These are phyloP conservation scores for Tuctoria greenei DNA, from an alignment of 176 grass and related monocot genomes.

Conservation along the genomic window DNA sequence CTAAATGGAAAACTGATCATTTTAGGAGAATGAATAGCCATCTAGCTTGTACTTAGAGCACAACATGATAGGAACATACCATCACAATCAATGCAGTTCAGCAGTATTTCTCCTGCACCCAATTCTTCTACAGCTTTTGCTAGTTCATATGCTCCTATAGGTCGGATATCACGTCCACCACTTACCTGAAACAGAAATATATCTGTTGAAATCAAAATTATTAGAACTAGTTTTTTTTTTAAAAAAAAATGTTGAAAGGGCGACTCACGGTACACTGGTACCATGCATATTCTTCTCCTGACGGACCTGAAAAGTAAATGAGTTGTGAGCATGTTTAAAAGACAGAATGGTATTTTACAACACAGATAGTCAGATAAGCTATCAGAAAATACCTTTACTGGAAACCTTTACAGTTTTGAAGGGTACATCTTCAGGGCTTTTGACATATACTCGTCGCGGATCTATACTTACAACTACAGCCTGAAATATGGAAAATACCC, in stretches of 20 bases:
- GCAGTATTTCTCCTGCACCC: constrained; percentile 90
- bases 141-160: constrained; percentile 94
- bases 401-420: constrained; percentile 75
- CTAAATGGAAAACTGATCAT: not conserved
- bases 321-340: constrained; percentile 32
- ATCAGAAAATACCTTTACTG: constrained; percentile 60
- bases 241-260: constrained; percentile 12
- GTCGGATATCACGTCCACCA: constrained; percentile 78
- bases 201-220: not conserved
- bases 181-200: constrained; percentile 58
- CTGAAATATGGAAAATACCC: constrained; percentile 47
- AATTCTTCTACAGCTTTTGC: constrained; percentile 94
- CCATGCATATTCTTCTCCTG: constrained; percentile 97
- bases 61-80: constrained; percentile 51
- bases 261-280: constrained; percentile 91
- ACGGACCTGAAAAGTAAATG: constrained; percentile 62
- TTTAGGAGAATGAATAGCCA: not conserved
- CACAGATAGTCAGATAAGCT: constrained; percentile 26
- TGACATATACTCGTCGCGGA: constrained; percentile 81
- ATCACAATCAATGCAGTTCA: constrained; percentile 98
- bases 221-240: not conserved
- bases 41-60: not conserved
- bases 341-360: constrained; percentile 12
- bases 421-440: constrained; percentile 74
- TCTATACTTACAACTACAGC: constrained; percentile 99